Evolutionary conservation across 2,329 filamentous ascomycete species (phyloP).

Genomic region (Pseudogymnoascus sp.): DNA sequence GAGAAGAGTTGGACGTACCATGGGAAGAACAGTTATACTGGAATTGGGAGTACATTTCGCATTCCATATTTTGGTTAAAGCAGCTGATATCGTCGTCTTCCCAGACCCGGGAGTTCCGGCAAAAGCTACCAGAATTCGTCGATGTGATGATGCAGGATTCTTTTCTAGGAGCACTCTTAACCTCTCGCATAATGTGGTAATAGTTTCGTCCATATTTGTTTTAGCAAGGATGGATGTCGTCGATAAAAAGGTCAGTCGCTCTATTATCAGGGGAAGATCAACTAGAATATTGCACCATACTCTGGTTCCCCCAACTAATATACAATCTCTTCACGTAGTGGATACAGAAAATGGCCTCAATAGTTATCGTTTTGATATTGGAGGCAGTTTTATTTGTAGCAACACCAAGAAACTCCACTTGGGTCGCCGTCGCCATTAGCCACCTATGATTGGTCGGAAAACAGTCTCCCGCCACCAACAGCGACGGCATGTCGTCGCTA

Average conservation of each 20-base stretch:
- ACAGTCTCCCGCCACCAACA: background rate
- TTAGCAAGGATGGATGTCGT: background rate
- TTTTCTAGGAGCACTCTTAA: slow-evolving; percentile 13
- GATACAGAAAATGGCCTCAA: background rate
- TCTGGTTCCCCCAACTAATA: background rate
- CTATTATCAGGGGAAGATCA: background rate
- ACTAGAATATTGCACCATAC: background rate
- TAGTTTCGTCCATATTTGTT: slow-evolving; percentile 7
- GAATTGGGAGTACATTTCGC: slow-evolving; percentile 11
- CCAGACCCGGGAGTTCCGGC: slow-evolving; percentile 30
- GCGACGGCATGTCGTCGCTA: background rate
- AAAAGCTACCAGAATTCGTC: slow-evolving; percentile 26
- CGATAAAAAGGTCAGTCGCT: background rate
- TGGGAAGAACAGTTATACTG: slow-evolving; percentile 23
- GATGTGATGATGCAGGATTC: slow-evolving; percentile 12
- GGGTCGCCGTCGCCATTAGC: background rate
- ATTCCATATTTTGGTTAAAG: slow-evolving; percentile 18
- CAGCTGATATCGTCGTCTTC: slow-evolving; percentile 25
- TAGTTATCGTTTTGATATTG: background rate
- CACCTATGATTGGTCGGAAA: slow-evolving; percentile 1
- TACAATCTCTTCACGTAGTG: background rate
- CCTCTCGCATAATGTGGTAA: slow-evolving; percentile 7
- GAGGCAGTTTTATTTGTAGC: background rate
- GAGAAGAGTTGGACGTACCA: slow-evolving; percentile 18
- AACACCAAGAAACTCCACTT: background rate